Base-by-base conservation (phyloP, 2,329 filamentous ascomycete genomes). In the Akanthomyces uredinophilus region DNA sequence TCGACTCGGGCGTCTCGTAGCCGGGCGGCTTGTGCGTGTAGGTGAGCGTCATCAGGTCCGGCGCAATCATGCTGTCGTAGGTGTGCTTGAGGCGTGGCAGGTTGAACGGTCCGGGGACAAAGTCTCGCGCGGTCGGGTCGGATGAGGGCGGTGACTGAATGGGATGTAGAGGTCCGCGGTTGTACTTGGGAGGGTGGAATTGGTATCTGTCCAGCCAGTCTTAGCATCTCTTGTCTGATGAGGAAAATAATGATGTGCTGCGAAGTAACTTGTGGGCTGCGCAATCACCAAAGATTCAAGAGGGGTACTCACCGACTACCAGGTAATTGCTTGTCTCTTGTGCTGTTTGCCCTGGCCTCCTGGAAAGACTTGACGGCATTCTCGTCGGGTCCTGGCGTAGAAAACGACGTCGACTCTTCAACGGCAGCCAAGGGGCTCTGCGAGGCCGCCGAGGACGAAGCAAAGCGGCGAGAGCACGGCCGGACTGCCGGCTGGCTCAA, bases 171-270 rank as follows among this genome's bases (percentile, higher is more conserved):
- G 93, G 93, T 62, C 95, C 95, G 71, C 94, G 91, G 76, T 96
- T 88, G 83, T 93, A 99, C 79, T 94, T 95, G 66, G 95, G 95
- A 56, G 94, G 89, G 66, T 93, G 92, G 77, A 90, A 98, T 77
- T 96, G 91, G 79, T 98, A 99, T 83, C 94, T 96, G 65, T 10
- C 35, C 43, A 8, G 18, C 5, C 11, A 13, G n/a, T n/a, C 32
- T 27, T 52, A 52, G n/a, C 35, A 60, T 49, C 5, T 13, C 16
- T 37, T 39, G 20, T 22, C 10, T n/a, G 37, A 39, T 5, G 35
- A 8, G 14, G 5, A 37, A 47, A 13, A 49, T 11, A 5, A 7
- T 13, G 41, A 24, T 39, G 54, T n/a, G 3, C 29, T 47, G 10
- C 43, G 20, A 22, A 35, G 32, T 35, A 35, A 35, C 32, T 5